Percentiles rank a stretch among this genome's conserved stretches.
Evolutionary conservation across 495 filamentous ascomycete genomes (phyloP).

Genomic region (Parachaetomium inaequale): DNA sequence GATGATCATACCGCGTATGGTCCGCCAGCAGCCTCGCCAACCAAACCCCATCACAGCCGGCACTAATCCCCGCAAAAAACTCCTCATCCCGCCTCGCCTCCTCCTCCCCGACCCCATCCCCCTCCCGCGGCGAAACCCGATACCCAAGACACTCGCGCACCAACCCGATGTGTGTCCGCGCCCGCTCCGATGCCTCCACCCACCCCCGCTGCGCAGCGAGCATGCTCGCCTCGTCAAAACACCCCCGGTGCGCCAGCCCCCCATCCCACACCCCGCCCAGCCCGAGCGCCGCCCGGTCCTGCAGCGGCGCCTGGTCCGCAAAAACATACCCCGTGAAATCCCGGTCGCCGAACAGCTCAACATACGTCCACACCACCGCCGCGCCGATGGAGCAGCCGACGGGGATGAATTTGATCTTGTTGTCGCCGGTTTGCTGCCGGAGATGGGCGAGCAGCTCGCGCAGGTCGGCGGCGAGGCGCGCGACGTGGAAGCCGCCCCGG

Average conservation of each 20-base stretch:
- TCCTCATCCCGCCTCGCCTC: constrained; percentile 31
- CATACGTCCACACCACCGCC: constrained; percentile 44
- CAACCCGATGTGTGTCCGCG: constrained; percentile 31
- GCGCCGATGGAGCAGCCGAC: constrained; percentile 47
- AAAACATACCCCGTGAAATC: constrained; percentile 38
- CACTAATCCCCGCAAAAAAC: constrained; percentile 40
- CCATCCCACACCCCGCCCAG: constrained; percentile 26
- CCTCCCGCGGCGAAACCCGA: constrained; percentile 23
- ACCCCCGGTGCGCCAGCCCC: constrained; percentile 34
- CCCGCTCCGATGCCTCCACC: constrained; percentile 18
- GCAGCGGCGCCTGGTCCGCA: constrained; percentile 48
- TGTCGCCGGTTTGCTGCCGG: neutral
- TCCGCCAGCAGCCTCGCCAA: constrained; percentile 43
- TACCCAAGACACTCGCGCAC: constrained; percentile 45
- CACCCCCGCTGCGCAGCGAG: constrained; percentile 37
- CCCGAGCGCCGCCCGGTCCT: constrained; percentile 32
- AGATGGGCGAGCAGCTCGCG: constrained; percentile 31
- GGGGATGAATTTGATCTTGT: constrained; percentile 15
- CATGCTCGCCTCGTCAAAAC: constrained; percentile 39
- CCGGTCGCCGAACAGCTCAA: constrained; percentile 38
- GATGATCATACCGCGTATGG: constrained; percentile 47
- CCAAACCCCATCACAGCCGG: constrained; percentile 40
- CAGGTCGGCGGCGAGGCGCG: constrained; percentile 43
- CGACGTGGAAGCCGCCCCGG: constrained; percentile 44
- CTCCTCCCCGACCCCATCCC: constrained; percentile 19